Evolutionary conservation across 305 asterid species (phyloP).

Genomic region (Solanum chacoense): DNA sequence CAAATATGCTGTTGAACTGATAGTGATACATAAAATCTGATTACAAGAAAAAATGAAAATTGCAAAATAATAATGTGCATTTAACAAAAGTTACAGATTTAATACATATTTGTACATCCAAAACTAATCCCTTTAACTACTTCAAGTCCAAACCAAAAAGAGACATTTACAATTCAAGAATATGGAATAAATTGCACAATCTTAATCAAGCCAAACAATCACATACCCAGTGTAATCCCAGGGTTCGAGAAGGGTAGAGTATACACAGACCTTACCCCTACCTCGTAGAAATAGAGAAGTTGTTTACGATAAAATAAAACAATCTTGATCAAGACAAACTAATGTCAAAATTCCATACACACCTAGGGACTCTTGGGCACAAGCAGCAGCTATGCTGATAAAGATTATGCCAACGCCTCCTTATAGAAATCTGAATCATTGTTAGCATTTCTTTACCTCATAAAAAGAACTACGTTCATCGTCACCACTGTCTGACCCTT

Average conservation of each 20-base stretch:
- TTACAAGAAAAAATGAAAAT: neutral
- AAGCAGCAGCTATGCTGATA: neutral
- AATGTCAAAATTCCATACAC: neutral
- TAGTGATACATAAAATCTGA: neutral
- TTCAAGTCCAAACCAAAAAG: neutral
- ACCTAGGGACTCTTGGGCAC: neutral
- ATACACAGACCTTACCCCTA: neutral
- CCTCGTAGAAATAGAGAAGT: neutral
- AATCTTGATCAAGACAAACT: neutral
- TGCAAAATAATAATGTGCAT: neutral
- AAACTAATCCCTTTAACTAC: neutral
- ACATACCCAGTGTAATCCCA: neutral
- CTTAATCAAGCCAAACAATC: neutral
- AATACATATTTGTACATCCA: neutral
- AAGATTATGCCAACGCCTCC: neutral
- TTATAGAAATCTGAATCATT: conserved; percentile 4
- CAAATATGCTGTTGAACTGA: neutral
- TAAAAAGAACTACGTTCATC: conserved; percentile 4
- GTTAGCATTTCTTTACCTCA: conserved; percentile 15
- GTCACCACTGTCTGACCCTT: conserved; percentile 15
- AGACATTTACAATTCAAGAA: neutral
- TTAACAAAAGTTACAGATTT: neutral
- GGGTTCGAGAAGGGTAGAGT: neutral
- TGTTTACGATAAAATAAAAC: neutral
- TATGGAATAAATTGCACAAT: neutral